Evolutionary conservation across 768 basidiomycete species (phyloP), one percentile per base, ranked within the genome.

Genomic region (Boletus patriciae): DNA sequence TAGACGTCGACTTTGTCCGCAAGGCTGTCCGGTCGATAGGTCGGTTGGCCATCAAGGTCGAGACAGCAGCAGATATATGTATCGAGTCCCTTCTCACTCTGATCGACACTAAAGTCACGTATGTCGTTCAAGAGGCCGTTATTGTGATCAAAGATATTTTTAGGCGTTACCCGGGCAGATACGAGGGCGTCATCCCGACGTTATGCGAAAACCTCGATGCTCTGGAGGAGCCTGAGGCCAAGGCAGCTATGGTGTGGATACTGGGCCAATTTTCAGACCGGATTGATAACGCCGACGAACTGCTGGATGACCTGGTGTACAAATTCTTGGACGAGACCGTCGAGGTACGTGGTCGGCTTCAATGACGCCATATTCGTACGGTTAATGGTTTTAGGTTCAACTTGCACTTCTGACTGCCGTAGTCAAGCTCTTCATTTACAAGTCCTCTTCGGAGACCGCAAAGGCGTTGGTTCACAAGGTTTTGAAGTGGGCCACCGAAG

Each of bases 121-220:
- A 99, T 71, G 97, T 98, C 60, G 92, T 97, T 6, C 97, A 98
- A 74, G 97, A 99, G 70, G 92, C 94, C 3, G 81, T 94, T 58
- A 98, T 99, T 54, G 97, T 99, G 58, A 97, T 90, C 73, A 98
- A 94, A 71, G 97, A 99, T 72, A 90, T 98, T 66, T 98, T 99
- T 83, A 83, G 97, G 60, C 80, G 94, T 58, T 99, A 98, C 73
- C 97, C 97, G 12, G 94, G 94, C 50, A 87, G 86, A 74, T 99
- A 98, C 73, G 97, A 98, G 74, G 92, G 90, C 52, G 88, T 98
- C 64, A 98, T 99, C 53, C 94, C 93, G 1, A 92, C 81, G 15
- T 79, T 99, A 19, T 98, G 96, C 71, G 90, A 93, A 69, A 87
- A 97, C 69, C 79, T 98, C 42, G 95, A 98, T 70, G 80, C 83